phyloP scores from a whole-genome alignment of 495 filamentous ascomycete genomes.

The Trichodelitschia bisporula region DNA sequence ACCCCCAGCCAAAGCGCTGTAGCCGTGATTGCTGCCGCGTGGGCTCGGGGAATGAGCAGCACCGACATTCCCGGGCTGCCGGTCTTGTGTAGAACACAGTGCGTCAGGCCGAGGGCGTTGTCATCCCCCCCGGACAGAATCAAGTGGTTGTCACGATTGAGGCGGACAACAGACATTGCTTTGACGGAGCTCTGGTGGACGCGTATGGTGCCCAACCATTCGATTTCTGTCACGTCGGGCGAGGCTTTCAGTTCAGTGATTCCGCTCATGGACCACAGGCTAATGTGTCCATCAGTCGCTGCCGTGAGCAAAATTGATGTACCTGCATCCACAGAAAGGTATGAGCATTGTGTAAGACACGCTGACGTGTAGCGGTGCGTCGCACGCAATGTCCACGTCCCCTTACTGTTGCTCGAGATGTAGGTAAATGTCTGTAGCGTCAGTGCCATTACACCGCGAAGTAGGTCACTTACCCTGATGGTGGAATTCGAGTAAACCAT shows the following conservation, averaged over 20 bases:
- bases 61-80: conserved; percentile 10
- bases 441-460: not conserved
- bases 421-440: not conserved
- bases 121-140: conserved; percentile 67
- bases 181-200: conserved; percentile 63
- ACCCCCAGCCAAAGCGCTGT: conserved; percentile 17
- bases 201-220: conserved; percentile 8
- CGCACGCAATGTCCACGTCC: conserved; percentile 30
- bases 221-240: no score
- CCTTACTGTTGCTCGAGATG: conserved; percentile 1
- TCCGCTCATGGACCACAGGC: conserved; percentile 18
- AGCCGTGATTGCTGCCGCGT: conserved; percentile 62
- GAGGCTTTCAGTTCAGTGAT: not conserved
- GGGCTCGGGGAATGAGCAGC: conserved; percentile 40
- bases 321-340: conserved; percentile 19
- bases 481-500: conserved; percentile 62
- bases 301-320: conserved; percentile 26
- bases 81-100: conserved; percentile 7
- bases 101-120: conserved; percentile 40
- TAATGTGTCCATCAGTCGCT: conserved; percentile 36
- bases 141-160: conserved; percentile 18
- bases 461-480: conserved; percentile 31
- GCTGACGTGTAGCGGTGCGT: conserved; percentile 44
- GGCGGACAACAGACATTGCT: conserved; percentile 15
- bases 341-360: conserved; percentile 46